Evolutionary conservation across 768 basidiomycete genomes (phyloP).

Genomic region (Boletus sensibilis): DNA sequence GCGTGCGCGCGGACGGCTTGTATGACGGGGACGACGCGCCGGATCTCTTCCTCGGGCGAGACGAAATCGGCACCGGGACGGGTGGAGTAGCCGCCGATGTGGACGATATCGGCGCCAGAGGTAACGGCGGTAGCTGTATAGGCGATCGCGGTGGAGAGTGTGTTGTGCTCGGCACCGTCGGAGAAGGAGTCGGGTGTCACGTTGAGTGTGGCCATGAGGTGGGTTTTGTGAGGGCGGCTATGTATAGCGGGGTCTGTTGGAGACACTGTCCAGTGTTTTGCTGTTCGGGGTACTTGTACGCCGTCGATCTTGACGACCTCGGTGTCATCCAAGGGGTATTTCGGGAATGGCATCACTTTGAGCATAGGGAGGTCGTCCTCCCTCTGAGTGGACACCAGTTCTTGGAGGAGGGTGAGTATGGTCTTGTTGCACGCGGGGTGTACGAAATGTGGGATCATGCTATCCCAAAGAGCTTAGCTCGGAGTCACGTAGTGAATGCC

Average conservation of each 20-base stretch:
- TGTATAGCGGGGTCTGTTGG: slow-evolving; percentile 18
- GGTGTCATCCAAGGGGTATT: slow-evolving; percentile 39
- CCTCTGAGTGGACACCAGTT: slow-evolving; percentile 34
- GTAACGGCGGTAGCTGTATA: slow-evolving; percentile 50
- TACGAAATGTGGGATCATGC: slow-evolving; percentile 74
- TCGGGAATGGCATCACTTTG: slow-evolving; percentile 76
- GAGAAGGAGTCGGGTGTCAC: slow-evolving; percentile 96
- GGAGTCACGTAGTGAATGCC: not conserved
- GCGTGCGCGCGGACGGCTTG: slow-evolving; percentile 47
- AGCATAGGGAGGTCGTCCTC: slow-evolving; percentile 49
- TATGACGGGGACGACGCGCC: slow-evolving; percentile 73
- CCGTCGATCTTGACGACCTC: slow-evolving; percentile 1
- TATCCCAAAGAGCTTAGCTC: slow-evolving; percentile 29
- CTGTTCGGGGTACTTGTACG: slow-evolving; percentile 20
- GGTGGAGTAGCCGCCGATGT: slow-evolving; percentile 93
- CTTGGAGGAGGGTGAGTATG: slow-evolving; percentile 45
- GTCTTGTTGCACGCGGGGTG: slow-evolving; percentile 60
- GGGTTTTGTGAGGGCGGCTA: slow-evolving; percentile 42
- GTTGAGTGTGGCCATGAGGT: slow-evolving; percentile 91
- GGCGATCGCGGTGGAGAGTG: slow-evolving; percentile 49
- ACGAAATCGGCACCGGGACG: slow-evolving; percentile 76
- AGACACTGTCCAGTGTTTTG: slow-evolving; percentile 24
- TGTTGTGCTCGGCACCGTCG: slow-evolving; percentile 67
- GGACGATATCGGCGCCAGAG: slow-evolving; percentile 74
- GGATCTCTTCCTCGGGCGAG: slow-evolving; percentile 63